A percentile compares a stretch with the other conserved stretches of the same genome.
Conservation (phyloP, 2,329 filamentous ascomycete species). For the Nothomitra cinnamomea region DNA sequence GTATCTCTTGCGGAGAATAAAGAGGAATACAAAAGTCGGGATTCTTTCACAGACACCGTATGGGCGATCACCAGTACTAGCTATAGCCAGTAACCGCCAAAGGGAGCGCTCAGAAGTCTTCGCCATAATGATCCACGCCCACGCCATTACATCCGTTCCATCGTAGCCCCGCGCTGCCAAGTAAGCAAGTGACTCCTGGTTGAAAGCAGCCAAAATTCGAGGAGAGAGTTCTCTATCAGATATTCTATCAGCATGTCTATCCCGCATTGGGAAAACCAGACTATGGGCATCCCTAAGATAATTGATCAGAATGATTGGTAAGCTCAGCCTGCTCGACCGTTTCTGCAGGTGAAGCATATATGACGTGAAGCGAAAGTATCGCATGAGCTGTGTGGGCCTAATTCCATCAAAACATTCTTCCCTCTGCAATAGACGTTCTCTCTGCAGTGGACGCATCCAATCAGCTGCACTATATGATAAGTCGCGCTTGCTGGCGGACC, state of each 20-base stretch:
- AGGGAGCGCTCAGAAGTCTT: constrained; percentile 20
- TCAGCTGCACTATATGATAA: background rate
- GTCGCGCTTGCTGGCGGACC: background rate
- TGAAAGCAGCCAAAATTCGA: constrained; percentile 13
- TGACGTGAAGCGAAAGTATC: too few relatives aligned
- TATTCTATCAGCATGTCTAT: background rate
- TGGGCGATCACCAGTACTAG: constrained; percentile 1
- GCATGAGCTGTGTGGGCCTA: too few relatives aligned
- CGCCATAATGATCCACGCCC: constrained; percentile 30
- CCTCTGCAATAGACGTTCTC: too few relatives aligned
- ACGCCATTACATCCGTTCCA: constrained; percentile 24
- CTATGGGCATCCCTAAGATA: too few relatives aligned
- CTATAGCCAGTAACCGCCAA: constrained; percentile 17
- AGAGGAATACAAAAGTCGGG: constrained; percentile 30
- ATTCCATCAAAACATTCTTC: too few relatives aligned
- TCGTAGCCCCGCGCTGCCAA: constrained; percentile 20
- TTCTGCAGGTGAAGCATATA: background rate
- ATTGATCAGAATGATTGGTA: background rate
- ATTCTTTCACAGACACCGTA: constrained; percentile 10
- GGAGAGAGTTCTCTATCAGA: background rate
- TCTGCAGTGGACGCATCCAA: background rate
- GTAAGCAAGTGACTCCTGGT: constrained; percentile 15
- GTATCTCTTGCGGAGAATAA: constrained; percentile 27
- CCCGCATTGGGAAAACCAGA: too few relatives aligned
- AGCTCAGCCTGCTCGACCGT: too few relatives aligned